These are phyloP conservation scores for Apophysomyces trapeziformis DNA, from an alignment of 371 early-diverging fungal species.

Conservation along the genomic window DNA sequence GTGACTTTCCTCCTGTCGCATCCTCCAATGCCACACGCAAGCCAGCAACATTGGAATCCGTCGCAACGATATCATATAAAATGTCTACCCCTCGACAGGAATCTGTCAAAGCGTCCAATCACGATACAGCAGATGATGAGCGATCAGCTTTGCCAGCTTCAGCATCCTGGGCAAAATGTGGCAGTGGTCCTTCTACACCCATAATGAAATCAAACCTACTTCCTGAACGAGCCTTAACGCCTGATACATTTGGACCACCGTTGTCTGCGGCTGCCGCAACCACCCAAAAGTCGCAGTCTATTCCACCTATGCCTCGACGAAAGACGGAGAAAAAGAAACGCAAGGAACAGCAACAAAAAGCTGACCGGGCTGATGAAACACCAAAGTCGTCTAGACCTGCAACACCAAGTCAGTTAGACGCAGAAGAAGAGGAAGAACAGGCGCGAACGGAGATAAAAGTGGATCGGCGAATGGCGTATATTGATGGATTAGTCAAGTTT, in stretches of 20 bases:
- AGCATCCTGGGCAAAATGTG: conserved; percentile 67
- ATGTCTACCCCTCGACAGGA: conserved; percentile 13
- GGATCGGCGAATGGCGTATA: not conserved
- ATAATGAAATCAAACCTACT: conserved; percentile 33
- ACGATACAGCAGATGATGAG: conserved; percentile 33
- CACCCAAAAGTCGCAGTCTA: conserved; percentile 51
- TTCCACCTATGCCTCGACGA: conserved; percentile 31
- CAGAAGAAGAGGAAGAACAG: conserved; percentile 10
- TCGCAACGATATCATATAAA: conserved; percentile 33
- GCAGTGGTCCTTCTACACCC: conserved; percentile 57
- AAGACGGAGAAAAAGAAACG: conserved; percentile 51
- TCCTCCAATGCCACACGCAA: conserved; percentile 14
- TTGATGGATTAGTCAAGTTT: conserved; percentile 39
- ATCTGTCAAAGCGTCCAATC: conserved; percentile 4
- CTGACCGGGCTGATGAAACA: conserved; percentile 2
- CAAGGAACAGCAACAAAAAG: conserved; percentile 30
- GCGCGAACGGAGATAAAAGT: not conserved
- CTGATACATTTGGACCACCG: conserved; percentile 58
- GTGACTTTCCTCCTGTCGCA: conserved; percentile 17
- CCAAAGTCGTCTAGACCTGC: conserved; percentile 21
- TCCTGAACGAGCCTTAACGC: conserved; percentile 42
- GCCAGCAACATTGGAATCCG: conserved; percentile 33
- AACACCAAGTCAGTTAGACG: conserved; percentile 15
- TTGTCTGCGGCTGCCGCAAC: conserved; percentile 59
- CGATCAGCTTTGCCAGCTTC: conserved; percentile 66